Percentiles rank a stretch among this genome's conserved stretches.
Conservation (phyloP, 805 yeast species). For the Lachancea cidri region DNA sequence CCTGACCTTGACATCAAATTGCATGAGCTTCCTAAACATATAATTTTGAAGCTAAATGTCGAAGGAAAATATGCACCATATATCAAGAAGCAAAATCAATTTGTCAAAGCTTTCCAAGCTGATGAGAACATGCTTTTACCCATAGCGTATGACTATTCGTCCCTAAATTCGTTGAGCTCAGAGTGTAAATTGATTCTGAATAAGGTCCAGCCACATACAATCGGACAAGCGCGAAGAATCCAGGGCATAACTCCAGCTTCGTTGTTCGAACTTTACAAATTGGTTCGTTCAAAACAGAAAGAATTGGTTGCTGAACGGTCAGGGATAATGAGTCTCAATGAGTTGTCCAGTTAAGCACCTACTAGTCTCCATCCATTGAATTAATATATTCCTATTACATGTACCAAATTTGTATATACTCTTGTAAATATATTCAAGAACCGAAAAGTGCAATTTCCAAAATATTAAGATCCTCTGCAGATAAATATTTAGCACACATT, state of each 20-base stretch:
- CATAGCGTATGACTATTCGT: slow-evolving; percentile 51
- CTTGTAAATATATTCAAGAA: no score
- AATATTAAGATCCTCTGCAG: slow-evolving; percentile 22
- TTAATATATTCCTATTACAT: no score
- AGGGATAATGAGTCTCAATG: no score
- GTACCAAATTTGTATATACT: no score
- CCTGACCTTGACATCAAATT: slow-evolving; percentile 35
- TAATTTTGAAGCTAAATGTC: slow-evolving; percentile 58
- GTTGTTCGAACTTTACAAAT: slow-evolving; percentile 65
- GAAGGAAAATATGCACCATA: slow-evolving; percentile 84
- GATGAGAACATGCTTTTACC: slow-evolving; percentile 82
- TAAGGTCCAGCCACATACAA: slow-evolving; percentile 74
- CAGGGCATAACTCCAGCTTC: slow-evolving; percentile 97
- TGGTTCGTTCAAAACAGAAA: slow-evolving; percentile 34
- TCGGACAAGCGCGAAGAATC: slow-evolving; percentile 92
- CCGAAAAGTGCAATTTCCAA: slow-evolving; percentile 21
- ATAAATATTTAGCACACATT: slow-evolving; percentile 22
- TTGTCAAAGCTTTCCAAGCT: slow-evolving; percentile 70
- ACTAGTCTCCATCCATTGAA: background rate
- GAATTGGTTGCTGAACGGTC: slow-evolving; percentile 8
- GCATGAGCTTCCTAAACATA: slow-evolving; percentile 36
- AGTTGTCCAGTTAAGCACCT: no score
- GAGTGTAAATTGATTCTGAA: slow-evolving; percentile 71
- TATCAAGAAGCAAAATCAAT: slow-evolving; percentile 64
- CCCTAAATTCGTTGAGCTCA: slow-evolving; percentile 58